Evolutionary conservation across 116 monocot species (phyloP).

Genomic region (Dioscorea cayenensis): DNA sequence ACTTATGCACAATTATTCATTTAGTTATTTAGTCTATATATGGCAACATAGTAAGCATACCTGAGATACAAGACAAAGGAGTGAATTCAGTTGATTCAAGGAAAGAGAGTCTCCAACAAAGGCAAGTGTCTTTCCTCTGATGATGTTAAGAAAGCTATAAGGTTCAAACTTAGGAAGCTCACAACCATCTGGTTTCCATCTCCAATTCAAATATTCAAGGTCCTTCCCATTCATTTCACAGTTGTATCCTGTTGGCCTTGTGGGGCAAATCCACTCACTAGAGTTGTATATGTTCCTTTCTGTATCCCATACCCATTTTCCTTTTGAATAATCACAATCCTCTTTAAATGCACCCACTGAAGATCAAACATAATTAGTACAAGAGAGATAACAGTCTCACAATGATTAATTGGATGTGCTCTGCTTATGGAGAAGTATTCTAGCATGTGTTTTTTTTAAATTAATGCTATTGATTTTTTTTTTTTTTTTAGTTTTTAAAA

Average conservation of each 20-base stretch:
- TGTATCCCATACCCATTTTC: not conserved
- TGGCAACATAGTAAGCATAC: not conserved
- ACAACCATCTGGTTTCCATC: constrained; percentile 1
- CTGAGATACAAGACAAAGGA: not conserved
- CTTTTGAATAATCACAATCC: not conserved
- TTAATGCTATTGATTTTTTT: too few relatives aligned
- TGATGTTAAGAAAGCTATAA: not conserved
- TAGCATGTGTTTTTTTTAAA: too few relatives aligned
- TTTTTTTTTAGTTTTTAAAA: too few relatives aligned
- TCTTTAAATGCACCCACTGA: not conserved
- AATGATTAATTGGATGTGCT: too few relatives aligned
- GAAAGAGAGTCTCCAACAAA: not conserved
- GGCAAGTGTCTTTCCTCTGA: not conserved
- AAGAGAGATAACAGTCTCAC: too few relatives aligned
- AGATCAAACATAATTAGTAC: not conserved
- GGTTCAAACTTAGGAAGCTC: not conserved
- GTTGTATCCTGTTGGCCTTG: not conserved
- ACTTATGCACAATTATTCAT: not conserved
- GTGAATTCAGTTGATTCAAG: not conserved
- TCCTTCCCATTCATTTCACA: not conserved
- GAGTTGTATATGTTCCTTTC: not conserved
- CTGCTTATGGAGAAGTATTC: too few relatives aligned
- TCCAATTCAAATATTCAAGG: not conserved
- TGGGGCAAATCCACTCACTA: not conserved
- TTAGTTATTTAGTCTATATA: not conserved